Base-by-base conservation (phyloP, 2,329 filamentous ascomycete species). In the Colletotrichum orbiculare region DNA sequence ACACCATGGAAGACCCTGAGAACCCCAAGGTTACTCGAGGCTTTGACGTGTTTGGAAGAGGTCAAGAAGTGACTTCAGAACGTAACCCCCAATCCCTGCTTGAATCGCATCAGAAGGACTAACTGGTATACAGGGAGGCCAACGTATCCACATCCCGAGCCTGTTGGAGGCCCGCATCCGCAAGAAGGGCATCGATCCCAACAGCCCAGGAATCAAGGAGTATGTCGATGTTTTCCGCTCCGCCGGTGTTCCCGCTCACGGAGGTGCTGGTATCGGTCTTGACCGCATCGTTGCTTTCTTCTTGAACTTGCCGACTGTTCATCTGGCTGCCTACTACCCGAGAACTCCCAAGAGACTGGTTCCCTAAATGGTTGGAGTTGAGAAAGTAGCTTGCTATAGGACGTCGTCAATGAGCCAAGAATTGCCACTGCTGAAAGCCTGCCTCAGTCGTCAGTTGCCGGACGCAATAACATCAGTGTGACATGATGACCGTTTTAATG, bases 161-260 rank as follows among this genome's bases (percentile, higher is more conserved):
- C 86, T 91, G 79, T 86, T 98, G 12, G 89, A 93, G 75, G 86
- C 88, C 49, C 91, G 93, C 68, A 91, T 98, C 82, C 85, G 89
- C 73, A 83, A 82, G 64, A 90, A 93, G 79, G 94, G 93, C 61
- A 87, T 98, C 71, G 91, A 97, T 74, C 94, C 94, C 0, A 81
- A 85, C 50, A 87, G 84, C 68, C 75, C 81, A 2, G 87, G 91
- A n/a, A 92, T 97, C 83, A 93, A 95, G 74, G 93, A 97, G 71
- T 97, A 97, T 75, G 88, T 97, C 66, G 89, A 92, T 72, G 91
- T 91, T 41, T 97, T 97, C 82, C 78, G 78, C 61, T 88, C 89
- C 72, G 95, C 90, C 75, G 94, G 93, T 70, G 91, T 93, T 25
- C 94, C 94, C n/a, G 92, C 94, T 1, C 94, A 97, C 73, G 94